Evolutionary conservation across 1,284 basidiomycete species (phyloP), one percentile per base, ranked within the genome.

Genomic region (Rhodotorula sp.): DNA sequence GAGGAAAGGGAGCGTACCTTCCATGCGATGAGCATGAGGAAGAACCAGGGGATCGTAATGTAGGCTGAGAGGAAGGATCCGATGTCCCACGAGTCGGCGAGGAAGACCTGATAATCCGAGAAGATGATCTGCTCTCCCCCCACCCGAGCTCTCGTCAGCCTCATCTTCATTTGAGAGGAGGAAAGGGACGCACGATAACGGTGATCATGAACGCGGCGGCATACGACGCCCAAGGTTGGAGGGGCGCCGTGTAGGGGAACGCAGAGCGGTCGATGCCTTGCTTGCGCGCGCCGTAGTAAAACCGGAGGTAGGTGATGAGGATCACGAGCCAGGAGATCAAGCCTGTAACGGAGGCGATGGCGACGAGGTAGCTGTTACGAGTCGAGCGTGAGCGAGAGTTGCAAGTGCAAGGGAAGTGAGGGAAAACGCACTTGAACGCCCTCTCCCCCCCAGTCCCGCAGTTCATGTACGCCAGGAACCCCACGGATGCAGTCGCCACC

Each of bases 221-320:
- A 66, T 73, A 79, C 1, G 75, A 77, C 11, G 73, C 66, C 51
- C 70, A 81, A 0, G 82, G 81, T 71, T 82, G 81, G 58, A 80
- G 71, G 20, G 79, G 80, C 1, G 80, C 78, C 79, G 66, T 84
- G 85, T 82, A 91, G 52, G 78, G 83, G 79, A 81, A 85, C 76
- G 77, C 78, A 61, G 78, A 82, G 73, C 89, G 84, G 74, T 84
- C 82, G 72, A 87, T 80, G 30, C 85, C 86, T 76, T 89, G 88
- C 47, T 75, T 80, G 77, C 83, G 84, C 77, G 86, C 79, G 34
- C 87, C 89, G 72, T 85, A 83, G 77, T 87, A 86, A 85, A 91
- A 92, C 79, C 84, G 86, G 63, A 90, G 78, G 80, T 90, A 92
- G 6, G 89, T 87, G 52, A 88, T 67, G 77, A 88, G 87, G 80